A percentile compares a stretch with the other conserved stretches of the same genome.
These are phyloP conservation scores for Exophiala phaeomuriformis DNA, from an alignment of 2,329 filamentous ascomycete genomes.

Conservation along the genomic window DNA sequence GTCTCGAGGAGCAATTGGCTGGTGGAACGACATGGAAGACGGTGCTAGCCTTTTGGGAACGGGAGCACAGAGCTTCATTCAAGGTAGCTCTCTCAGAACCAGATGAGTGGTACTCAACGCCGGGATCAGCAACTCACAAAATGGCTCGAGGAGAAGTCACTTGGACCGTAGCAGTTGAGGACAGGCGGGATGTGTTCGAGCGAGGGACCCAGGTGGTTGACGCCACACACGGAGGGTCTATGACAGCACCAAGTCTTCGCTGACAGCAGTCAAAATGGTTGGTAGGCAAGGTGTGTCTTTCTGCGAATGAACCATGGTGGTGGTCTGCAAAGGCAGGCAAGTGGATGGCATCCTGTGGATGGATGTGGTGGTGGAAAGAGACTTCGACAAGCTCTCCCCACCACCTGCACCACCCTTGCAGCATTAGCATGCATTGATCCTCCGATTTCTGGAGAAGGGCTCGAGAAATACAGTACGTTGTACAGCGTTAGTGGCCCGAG, in stretches of 20 bases:
- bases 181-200: neutral
- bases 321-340: neutral
- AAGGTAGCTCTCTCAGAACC: neutral
- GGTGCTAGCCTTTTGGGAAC: neutral
- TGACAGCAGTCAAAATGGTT: too few relatives aligned
- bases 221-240: neutral
- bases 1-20: neutral
- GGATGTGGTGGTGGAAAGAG: neutral
- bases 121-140: neutral
- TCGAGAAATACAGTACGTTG: neutral
- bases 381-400: neutral
- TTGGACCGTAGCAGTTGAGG: neutral
- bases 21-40: too few relatives aligned
- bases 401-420: neutral
- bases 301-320: neutral
- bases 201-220: neutral
- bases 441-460: neutral
- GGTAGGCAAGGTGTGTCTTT: neutral
- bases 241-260: neutral
- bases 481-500: neutral
- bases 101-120: neutral
- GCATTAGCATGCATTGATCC: neutral
- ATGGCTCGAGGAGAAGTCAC: neutral
- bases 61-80: neutral
- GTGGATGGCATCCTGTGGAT: neutral